These are phyloP conservation scores for Luffa acutangula DNA, from an alignment of 306 rosid genomes.

Conservation along the genomic window DNA sequence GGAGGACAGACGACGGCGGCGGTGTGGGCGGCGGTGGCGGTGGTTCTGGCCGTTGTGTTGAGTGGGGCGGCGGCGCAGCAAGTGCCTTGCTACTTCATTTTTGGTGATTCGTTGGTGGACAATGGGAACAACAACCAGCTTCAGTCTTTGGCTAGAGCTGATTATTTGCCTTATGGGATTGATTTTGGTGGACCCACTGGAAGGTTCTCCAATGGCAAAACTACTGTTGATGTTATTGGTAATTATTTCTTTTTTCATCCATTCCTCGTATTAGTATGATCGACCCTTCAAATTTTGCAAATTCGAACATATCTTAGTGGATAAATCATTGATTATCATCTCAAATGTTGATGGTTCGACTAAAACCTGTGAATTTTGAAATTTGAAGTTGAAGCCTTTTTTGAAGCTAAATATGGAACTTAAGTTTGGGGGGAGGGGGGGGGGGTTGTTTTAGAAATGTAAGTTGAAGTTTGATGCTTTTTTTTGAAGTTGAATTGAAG, in stretches of 20 bases:
- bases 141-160: conserved; percentile 62
- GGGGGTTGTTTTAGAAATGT: no score
- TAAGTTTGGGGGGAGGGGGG: no score
- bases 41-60: conserved; percentile 20
- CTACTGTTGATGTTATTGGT: conserved; percentile 64
- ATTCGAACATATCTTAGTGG: no score
- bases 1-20: not conserved
- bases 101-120: conserved; percentile 89
- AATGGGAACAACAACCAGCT: conserved; percentile 83
- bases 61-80: conserved; percentile 37
- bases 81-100: conserved; percentile 84
- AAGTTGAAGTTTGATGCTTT: not conserved
- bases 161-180: conserved; percentile 74
- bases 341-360: no score
- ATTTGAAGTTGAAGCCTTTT: not conserved
- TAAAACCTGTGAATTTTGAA: not conserved
- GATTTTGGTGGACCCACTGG: conserved; percentile 79
- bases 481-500: not conserved
- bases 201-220: conserved; percentile 86
- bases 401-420: no score
- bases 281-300: no score
- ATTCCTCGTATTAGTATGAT: not conserved
- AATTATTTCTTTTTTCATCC: conserved; percentile 3
- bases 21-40: not conserved
- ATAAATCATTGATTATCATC: no score